Evolutionary conservation across 257 asterid species (phyloP), one percentile per base, ranked within the genome.

Genomic region (Catharanthus roseus): DNA sequence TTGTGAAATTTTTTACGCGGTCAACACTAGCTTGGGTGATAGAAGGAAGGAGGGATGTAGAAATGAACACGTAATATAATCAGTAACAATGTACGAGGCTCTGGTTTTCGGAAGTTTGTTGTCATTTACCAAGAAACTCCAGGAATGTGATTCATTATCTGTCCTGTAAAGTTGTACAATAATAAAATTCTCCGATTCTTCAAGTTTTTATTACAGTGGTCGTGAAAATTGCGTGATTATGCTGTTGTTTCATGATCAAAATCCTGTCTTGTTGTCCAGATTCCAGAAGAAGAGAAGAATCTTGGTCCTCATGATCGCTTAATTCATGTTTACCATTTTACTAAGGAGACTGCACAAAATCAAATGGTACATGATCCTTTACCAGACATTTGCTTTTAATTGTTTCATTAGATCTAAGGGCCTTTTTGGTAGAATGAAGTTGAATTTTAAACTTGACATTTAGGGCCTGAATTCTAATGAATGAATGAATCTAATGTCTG

Each of bases 231-330:
- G 9, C 31, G 67, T 19, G 18, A 34, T 34, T 62, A 26, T 33
- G 28, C 67, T 33, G 28, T 62, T 18, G 16, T 39, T 19, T 62
- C 45, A 19, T 36, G 33, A 12, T 62, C 6, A 34, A 45, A 67
- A 6, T 10, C 1, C 23, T 67, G 3, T 41, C 23, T 13, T 67
- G 8, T 26, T 67, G 39, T 72, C 21, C 77, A 73, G 77, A 73
- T 73, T 53, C 77, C 71, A 13, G 77, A 73, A 47, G 77, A 73
- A 73, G 77, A 73, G 69, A 73, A 65, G 77, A 73, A 73, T 33
- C 62, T 73, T 73, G 77, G 72, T 23, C 71, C 77, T 73, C 66
- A 73, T 38, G 71, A 73, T 73, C 77, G 77, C 49, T 34, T 73
- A 58, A 65, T 73, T 38, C 77, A 65, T 65, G 77, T 73, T 41